A percentile compares a stretch with the other conserved stretches of the same genome.
These are phyloP conservation scores for Lactuca saligna DNA, from an alignment of 129 eudicot species.

Conservation along the genomic window DNA sequence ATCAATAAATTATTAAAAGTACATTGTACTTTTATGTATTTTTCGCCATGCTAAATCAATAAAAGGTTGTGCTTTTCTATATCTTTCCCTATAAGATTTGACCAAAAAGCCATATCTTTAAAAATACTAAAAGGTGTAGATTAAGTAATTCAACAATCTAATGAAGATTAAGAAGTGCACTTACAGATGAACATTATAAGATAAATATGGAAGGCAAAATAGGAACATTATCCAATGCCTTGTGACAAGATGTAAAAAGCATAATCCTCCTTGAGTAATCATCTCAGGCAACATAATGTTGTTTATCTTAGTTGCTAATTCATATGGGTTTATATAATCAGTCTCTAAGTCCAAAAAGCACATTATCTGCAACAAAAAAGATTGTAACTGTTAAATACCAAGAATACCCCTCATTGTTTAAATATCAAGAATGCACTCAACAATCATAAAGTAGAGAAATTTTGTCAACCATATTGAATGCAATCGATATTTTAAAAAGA, in stretches of 20 bases:
- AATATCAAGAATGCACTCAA: background rate
- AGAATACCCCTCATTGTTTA: background rate
- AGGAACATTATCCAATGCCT: constrained; percentile 72
- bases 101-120: background rate
- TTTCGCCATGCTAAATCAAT: no score
- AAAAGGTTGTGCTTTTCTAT: no score
- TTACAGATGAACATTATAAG: constrained; percentile 61
- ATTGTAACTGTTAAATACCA: constrained; percentile 17
- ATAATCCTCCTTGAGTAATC: constrained; percentile 53
- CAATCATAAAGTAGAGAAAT: background rate
- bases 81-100: background rate
- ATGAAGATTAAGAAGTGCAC: constrained; percentile 23
- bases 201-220: constrained; percentile 56
- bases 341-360: constrained; percentile 78
- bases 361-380: constrained; percentile 59
- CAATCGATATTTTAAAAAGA: background rate
- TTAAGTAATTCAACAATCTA: background rate
- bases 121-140: background rate
- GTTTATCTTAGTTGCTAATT: constrained; percentile 67
- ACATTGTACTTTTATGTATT: no score
- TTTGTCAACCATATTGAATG: no score
- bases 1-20: no score
- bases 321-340: constrained; percentile 74
- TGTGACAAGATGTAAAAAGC: constrained; percentile 63
- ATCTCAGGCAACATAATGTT: constrained; percentile 58